Conservation (phyloP, 78 protist species). For the Polysphondylium violaceum region DNA sequence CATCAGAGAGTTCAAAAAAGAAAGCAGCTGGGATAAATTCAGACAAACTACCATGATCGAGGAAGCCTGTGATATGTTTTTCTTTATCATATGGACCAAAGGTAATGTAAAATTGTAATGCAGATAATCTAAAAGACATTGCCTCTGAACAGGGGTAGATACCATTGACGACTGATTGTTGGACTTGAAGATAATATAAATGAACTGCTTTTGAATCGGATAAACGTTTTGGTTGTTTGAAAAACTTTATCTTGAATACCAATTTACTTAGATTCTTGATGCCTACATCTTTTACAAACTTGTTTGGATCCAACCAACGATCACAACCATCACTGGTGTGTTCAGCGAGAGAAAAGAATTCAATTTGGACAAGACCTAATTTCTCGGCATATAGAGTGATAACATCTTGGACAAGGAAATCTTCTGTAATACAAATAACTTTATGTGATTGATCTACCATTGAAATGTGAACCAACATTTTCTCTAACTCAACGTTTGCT, state of each 20-base stretch:
- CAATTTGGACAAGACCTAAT: slow-evolving; percentile 52
- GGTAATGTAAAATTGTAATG: slow-evolving; percentile 50
- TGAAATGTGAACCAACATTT: slow-evolving; percentile 38
- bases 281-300: slow-evolving; percentile 36
- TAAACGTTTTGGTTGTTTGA: slow-evolving; percentile 63
- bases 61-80: slow-evolving; percentile 65
- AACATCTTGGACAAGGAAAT: slow-evolving; percentile 57
- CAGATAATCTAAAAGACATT: slow-evolving; percentile 54
- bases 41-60: slow-evolving; percentile 37
- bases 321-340: slow-evolving; percentile 47
- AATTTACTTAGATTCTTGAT: slow-evolving; percentile 47
- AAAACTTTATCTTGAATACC: slow-evolving; percentile 45
- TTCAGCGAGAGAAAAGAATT: slow-evolving; percentile 63
- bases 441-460: slow-evolving; percentile 71
- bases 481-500: slow-evolving; percentile 18
- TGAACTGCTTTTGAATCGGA: slow-evolving; percentile 61
- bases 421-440: slow-evolving; percentile 70
- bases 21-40: slow-evolving; percentile 37
- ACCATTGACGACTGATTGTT: slow-evolving; percentile 51
- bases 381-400: slow-evolving; percentile 45
- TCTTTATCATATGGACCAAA: slow-evolving; percentile 68
- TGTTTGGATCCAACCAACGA: slow-evolving; percentile 73
- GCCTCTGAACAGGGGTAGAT: slow-evolving; percentile 77
- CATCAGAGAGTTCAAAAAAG: slow-evolving; percentile 45
- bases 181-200: slow-evolving; percentile 63